Base-by-base conservation (phyloP, 495 filamentous ascomycete genomes). In the Hypomontagnella submonticulosa region DNA sequence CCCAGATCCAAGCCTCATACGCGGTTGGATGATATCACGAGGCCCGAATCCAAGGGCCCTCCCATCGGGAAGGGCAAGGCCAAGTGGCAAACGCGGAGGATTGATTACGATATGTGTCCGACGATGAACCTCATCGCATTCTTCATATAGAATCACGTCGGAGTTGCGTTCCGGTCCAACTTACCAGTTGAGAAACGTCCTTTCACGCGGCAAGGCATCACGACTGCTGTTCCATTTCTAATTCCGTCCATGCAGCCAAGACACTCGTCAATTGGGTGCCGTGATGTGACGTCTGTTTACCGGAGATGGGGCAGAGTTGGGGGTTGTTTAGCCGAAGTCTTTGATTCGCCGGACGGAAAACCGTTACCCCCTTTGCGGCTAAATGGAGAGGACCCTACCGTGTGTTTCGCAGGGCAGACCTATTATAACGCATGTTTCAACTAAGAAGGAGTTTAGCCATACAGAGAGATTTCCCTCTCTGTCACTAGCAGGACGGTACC, bases 371-470 rank as follows among this genome's bases (percentile, higher is more conserved):
- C 51, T 56, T 64, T 69, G 60, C 66, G 66, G 66, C 66, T 69
- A 69, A 69, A 69, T 69, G 27, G 42, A 33, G 34, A 38, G 20
- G 48, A 42, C 53, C 48, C 52, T 53, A 51, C 43, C 23, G 23
- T 42, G 15, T 58, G 66, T 69, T 64, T 69, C 60, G 59, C 60
- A 69, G 54, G 60, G 55, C 55, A 69, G 66, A 42, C 60, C 66
- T 69, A 64, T 69, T 16, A 61, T 60, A 59, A 15, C 37, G 37
- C 49, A 3, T 59, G 65, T 68, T 68, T 69, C 66, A 64, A 16
- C 60, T 63, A 69, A 69, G 65, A 56, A 69, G 66, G 55, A 63
- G 18, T 69, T 64, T 69, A 69, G 55, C 66, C 66, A 69, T 63
- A 64, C 66, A 69, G 60, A 59, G 59, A 43, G 43, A 37, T 16